Percentiles rank a stretch among this genome's conserved stretches.
Conservation (phyloP, 106 monocot species). For the Cymbidium sinense region DNA sequence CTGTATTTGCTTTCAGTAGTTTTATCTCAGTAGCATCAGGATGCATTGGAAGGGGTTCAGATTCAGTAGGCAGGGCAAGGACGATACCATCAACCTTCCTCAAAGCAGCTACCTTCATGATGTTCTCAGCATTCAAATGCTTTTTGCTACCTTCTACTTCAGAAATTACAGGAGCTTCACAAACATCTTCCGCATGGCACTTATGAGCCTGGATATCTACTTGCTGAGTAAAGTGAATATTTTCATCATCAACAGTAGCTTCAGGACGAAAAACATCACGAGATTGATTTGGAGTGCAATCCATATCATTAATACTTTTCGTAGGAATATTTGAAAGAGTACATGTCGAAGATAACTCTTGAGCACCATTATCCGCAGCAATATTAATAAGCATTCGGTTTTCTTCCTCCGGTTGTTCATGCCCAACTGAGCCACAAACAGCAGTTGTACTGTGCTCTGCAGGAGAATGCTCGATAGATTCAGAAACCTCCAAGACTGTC, state of each 20-base stretch:
- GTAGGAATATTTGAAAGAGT: neutral
- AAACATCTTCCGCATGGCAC: too few relatives aligned
- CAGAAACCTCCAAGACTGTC: neutral
- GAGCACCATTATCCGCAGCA: neutral
- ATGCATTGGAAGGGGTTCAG: neutral
- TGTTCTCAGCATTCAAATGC: neutral
- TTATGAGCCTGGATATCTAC: too few relatives aligned
- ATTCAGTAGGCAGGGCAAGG: neutral
- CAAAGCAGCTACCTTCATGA: neutral
- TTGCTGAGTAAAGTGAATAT: too few relatives aligned
- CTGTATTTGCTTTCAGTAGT: neutral
- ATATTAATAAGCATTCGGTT: neutral
- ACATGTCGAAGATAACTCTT: neutral
- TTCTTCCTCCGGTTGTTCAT: neutral
- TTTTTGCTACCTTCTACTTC: neutral
- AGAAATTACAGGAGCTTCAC: too few relatives aligned
- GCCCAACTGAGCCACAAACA: neutral
- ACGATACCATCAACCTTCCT: neutral
- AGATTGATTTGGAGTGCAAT: neutral
- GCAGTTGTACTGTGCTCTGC: neutral
- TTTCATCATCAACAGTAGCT: neutral
- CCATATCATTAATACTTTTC: neutral
- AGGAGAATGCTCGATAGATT: neutral
- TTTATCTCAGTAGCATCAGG: neutral
- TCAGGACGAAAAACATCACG: neutral